Evolutionary conservation across 805 yeast species (phyloP), one percentile per base, ranked within the genome.

Genomic region (Wickerhamiella hasegawae): DNA sequence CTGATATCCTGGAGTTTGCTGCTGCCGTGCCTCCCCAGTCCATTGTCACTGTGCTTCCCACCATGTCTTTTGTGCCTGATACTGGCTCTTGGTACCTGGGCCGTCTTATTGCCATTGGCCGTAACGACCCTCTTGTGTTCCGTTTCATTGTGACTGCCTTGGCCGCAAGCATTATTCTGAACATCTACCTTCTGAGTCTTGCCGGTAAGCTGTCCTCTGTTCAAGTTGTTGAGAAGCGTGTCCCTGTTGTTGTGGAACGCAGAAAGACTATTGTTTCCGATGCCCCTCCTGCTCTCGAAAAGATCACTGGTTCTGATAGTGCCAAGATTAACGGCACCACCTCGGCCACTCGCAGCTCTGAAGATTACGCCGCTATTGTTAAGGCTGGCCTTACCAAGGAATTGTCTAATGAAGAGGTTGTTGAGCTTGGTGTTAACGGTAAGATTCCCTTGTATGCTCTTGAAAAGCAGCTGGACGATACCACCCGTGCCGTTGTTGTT

Each of bases 391-490:
- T 72, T 18, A 69, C 82, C 30, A 67, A 69, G 45, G 63, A 69
- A 20, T 68, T 90, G 44, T 60, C 59, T 37, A 70, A 90, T 55
- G 75, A 69, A 31, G 94, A 90, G 58, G 71, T 90, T 43, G 68
- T 76, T 2, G 56, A 69, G 2, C 68, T 90, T 38, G 85, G 77
- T 24, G 65, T 71, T 9, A 58, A 67, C 3, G 92, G 93, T 24
- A 80, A 80, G 51, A 60, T 90, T 42, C 97, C 98, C 24, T 61
- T 90, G 37, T 90, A 90, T 54, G 94, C 97, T 0, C 68, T 90
- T 43, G 99, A 90, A 55, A 90, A 87, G 57, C 87, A 82, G 59
- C 68, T 90, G 40, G 79, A 67, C 20, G 90, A 90, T 53, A 82
- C 76, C 40, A 72, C 85, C 6, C 75, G 99, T 48, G 99, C 99